These are phyloP conservation scores for Geranium brycei DNA, from an alignment of 345 rosid genomes.

Conservation along the genomic window DNA sequence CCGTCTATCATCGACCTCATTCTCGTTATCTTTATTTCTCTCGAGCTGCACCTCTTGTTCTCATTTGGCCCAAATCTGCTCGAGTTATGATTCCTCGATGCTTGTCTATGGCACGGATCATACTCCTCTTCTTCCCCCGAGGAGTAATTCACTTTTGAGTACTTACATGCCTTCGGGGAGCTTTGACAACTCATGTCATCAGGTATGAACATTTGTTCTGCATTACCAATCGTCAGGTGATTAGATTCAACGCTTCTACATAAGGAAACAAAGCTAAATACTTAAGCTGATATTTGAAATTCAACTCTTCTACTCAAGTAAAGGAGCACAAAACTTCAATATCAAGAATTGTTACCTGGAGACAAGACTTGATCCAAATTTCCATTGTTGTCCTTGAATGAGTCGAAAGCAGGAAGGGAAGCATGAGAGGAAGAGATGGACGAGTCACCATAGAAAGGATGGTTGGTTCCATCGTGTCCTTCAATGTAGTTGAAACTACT, in stretches of 20 bases:
- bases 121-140: conserved; percentile 25
- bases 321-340: no score
- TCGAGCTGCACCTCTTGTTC: not conserved
- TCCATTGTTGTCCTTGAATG: not conserved
- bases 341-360: not conserved
- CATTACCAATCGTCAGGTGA: not conserved
- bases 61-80: conserved; percentile 24
- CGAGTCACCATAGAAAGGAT: conserved; percentile 29
- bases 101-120: conserved; percentile 9
- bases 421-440: conserved; percentile 49
- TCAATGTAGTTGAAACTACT: conserved; percentile 33
- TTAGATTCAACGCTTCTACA: no score
- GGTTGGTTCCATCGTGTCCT: conserved; percentile 19
- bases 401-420: conserved; percentile 23
- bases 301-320: no score
- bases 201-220: not conserved
- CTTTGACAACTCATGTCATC: conserved; percentile 35
- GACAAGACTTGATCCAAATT: not conserved
- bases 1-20: conserved; percentile 57
- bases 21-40: conserved; percentile 27
- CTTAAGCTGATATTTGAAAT: no score
- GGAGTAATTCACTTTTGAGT: conserved; percentile 22
- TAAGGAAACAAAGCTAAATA: no score
- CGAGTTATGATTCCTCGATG: conserved; percentile 11
- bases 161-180: conserved; percentile 25